phyloP scores from a whole-genome alignment of 2,329 filamentous ascomycete species.

The Sclerotinia sclerotiorum region DNA sequence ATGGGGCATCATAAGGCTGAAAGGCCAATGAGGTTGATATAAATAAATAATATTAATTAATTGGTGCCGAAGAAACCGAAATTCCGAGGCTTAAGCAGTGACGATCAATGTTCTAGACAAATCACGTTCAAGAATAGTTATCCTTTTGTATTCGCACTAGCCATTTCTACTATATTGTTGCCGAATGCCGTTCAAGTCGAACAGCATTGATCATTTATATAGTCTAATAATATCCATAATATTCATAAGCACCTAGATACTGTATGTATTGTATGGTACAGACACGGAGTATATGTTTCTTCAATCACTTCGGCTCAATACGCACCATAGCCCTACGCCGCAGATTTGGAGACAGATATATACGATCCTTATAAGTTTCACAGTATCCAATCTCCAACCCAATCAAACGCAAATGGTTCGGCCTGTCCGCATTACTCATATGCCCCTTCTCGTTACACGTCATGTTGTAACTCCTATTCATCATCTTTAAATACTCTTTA shows the following conservation, averaged over 20 bases:
- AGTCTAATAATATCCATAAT: too few relatives aligned
- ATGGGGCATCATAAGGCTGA: conserved; percentile 13
- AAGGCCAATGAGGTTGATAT: neutral
- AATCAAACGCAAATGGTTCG: neutral
- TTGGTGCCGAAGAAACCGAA: neutral
- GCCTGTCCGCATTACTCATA: too few relatives aligned
- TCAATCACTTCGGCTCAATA: neutral
- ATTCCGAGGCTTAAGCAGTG: neutral
- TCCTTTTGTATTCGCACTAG: neutral
- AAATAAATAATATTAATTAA: neutral
- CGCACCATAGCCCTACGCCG: neutral
- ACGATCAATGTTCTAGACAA: conserved; percentile 1
- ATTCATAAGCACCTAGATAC: too few relatives aligned
- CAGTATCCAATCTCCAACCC: neutral
- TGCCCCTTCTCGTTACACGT: too few relatives aligned
- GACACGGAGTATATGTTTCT: too few relatives aligned
- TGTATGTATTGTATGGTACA: too few relatives aligned
- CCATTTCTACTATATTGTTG: neutral
- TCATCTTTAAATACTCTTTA: neutral
- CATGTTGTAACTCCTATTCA: neutral
- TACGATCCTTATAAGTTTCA: neutral
- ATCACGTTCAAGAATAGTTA: neutral
- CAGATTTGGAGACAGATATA: neutral
- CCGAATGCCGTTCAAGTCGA: neutral
- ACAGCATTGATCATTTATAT: neutral